These are phyloP conservation scores for Phyllosticta ampelicida DNA, from an alignment of 2,329 filamentous ascomycete species.

Conservation along the genomic window DNA sequence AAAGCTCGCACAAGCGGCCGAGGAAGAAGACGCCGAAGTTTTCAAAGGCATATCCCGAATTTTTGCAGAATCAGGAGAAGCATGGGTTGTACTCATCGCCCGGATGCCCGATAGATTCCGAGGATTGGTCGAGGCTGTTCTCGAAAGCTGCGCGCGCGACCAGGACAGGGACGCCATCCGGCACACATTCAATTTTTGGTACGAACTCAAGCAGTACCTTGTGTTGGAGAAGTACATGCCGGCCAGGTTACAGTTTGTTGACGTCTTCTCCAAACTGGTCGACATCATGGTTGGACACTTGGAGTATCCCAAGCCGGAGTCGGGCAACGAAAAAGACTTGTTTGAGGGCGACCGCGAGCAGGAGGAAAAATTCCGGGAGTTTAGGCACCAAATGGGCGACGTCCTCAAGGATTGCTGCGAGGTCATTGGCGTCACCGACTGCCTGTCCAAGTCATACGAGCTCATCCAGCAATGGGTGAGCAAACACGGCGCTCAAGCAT, in stretches of 20 bases:
- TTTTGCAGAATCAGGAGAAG: constrained; percentile 85
- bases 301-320: constrained; percentile 70
- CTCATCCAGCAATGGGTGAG: constrained; percentile 83
- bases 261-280: constrained; percentile 79
- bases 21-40: constrained; percentile 72
- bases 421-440: constrained; percentile 87
- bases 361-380: constrained; percentile 94
- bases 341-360: constrained; percentile 94
- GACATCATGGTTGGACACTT: constrained; percentile 88
- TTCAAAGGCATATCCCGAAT: constrained; percentile 84
- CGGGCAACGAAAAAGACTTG: constrained; percentile 64
- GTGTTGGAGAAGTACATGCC: constrained; percentile 82
- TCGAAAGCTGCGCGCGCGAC: constrained; percentile 86
- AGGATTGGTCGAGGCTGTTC: constrained; percentile 72
- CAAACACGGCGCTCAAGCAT: constrained; percentile 66
- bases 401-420: constrained; percentile 95
- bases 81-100: constrained; percentile 88
- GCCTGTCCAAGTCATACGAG: constrained; percentile 76
- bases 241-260: constrained; percentile 63
- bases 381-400: constrained; percentile 94
- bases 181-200: constrained; percentile 96
- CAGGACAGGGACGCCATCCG: constrained; percentile 84
- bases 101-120: constrained; percentile 73
- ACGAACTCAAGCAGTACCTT: constrained; percentile 93
- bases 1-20: constrained; percentile 62